These are phyloP conservation scores for Babesia ovata DNA, from an alignment of 169 alveolate genomes.

Conservation along the genomic window DNA sequence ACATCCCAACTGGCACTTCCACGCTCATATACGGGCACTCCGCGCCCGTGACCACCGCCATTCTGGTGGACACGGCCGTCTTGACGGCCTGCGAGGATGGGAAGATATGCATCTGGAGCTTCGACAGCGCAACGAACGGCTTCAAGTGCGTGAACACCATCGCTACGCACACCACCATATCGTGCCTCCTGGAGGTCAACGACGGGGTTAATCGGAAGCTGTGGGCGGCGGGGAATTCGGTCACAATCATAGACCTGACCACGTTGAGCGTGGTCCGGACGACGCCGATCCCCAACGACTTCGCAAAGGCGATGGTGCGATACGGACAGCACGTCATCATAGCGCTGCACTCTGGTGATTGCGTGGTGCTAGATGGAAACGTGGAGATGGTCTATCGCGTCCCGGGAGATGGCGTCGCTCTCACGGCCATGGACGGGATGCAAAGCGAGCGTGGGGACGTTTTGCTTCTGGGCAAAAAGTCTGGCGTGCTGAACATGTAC, in stretches of 20 bases:
- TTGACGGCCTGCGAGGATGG: slow-evolving; percentile 64
- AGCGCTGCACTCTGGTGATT: slow-evolving; percentile 52
- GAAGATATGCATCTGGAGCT: slow-evolving; percentile 63
- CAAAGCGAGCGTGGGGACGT: slow-evolving; percentile 59
- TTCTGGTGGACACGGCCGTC: slow-evolving; percentile 51
- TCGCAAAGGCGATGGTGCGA: slow-evolving; percentile 40
- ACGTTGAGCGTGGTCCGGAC: slow-evolving; percentile 45
- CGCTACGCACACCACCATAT: slow-evolving; percentile 28
- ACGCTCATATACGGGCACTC: slow-evolving; percentile 64
- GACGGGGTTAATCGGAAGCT: slow-evolving; percentile 35
- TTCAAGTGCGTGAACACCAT: slow-evolving; percentile 62
- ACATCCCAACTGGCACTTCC: slow-evolving; percentile 66
- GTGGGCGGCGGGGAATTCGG: slow-evolving; percentile 66
- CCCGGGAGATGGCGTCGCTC: slow-evolving; percentile 20
- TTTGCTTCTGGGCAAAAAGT: slow-evolving; percentile 51
- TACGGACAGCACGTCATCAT: slow-evolving; percentile 64
- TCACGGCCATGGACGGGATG: slow-evolving; percentile 69
- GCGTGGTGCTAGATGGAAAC: slow-evolving; percentile 24
- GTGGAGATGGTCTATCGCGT: slow-evolving; percentile 47
- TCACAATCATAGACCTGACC: slow-evolving; percentile 58
- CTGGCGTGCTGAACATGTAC: slow-evolving; percentile 41
- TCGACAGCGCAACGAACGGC: slow-evolving; percentile 43
- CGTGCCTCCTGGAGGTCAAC: slow-evolving; percentile 55
- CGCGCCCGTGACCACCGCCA: slow-evolving; percentile 45
- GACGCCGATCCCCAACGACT: slow-evolving; percentile 42